Percentiles rank a stretch among this genome's conserved stretches.
These are phyloP conservation scores for Podaxis sp. DNA, from an alignment of 768 basidiomycete species.

Conservation along the genomic window DNA sequence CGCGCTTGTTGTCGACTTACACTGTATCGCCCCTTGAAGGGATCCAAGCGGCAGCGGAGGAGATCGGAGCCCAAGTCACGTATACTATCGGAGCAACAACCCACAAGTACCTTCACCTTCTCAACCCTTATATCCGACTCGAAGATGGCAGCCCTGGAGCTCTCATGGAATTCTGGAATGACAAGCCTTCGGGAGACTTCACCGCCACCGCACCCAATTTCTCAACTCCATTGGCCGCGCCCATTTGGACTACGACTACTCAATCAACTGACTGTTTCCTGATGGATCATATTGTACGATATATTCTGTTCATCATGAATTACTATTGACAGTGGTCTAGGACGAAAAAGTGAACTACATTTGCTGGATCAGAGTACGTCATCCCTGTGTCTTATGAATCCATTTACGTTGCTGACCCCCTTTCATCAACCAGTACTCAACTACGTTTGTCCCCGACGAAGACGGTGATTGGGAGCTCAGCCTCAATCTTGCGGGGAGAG, in stretches of 20 bases:
- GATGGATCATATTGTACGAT: slow-evolving; percentile 40
- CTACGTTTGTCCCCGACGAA: slow-evolving; percentile 50
- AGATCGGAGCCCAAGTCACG: slow-evolving; percentile 42
- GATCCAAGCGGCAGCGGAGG: slow-evolving; percentile 39
- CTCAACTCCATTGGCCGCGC: slow-evolving; percentile 18
- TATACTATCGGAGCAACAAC: slow-evolving; percentile 43
- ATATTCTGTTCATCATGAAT: not conserved
- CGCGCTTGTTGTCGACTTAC: slow-evolving; percentile 48
- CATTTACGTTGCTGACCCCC: not conserved
- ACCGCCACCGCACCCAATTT: slow-evolving; percentile 27
- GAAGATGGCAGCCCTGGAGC: slow-evolving; percentile 36
- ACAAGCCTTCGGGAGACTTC: slow-evolving; percentile 36
- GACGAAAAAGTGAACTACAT: slow-evolving; percentile 41
- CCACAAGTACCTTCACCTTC: slow-evolving; percentile 48
- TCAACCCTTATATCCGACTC: slow-evolving; percentile 45
- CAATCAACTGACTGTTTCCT: slow-evolving; percentile 33
- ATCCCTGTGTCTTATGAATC: not conserved
- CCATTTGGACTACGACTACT: slow-evolving; percentile 39
- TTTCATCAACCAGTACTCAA: slow-evolving; percentile 29
- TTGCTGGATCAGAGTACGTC: slow-evolving; percentile 40
- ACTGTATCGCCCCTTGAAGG: slow-evolving; percentile 58
- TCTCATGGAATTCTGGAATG: slow-evolving; percentile 45
- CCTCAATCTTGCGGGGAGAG: slow-evolving; percentile 39
- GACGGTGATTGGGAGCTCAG: slow-evolving; percentile 51
- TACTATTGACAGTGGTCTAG: slow-evolving; percentile 17